A percentile compares a stretch with the other conserved stretches of the same genome.
These are phyloP conservation scores for Tetramitus jugosus DNA, from an alignment of 208 protist genomes.

Conservation along the genomic window DNA sequence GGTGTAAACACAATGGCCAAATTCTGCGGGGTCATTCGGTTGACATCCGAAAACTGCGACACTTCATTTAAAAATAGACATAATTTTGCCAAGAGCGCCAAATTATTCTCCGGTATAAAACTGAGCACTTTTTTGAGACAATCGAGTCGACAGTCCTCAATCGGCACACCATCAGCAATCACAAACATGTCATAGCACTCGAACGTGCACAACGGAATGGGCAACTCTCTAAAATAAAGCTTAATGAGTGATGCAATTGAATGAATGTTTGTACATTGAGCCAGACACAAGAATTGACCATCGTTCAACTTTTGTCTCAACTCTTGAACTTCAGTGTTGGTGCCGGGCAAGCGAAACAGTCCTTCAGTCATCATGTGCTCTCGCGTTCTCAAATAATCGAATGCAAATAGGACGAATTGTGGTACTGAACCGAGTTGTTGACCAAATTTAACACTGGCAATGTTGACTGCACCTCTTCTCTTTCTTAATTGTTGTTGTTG, in stretches of 20 bases:
- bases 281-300: too few species aligned
- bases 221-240: constrained; percentile 19
- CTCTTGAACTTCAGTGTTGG: too few species aligned
- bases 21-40: constrained; percentile 9
- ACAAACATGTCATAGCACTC: constrained; percentile 15
- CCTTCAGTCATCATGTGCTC: too few species aligned
- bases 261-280: too few species aligned
- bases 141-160: neutral
- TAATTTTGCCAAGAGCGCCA: neutral
- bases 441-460: too few species aligned
- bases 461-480: too few species aligned
- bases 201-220: constrained; percentile 1
- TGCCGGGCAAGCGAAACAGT: too few species aligned
- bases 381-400: too few species aligned
- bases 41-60: neutral
- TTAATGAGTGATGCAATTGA: neutral
- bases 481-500: too few species aligned
- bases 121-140: neutral
- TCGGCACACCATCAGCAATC: neutral
- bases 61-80: neutral
- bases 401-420: too few species aligned
- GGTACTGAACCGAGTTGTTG: too few species aligned
- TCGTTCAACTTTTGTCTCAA: too few species aligned
- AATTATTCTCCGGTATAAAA: neutral
- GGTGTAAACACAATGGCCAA: constrained; percentile 21